phyloP scores from a whole-genome alignment of 805 yeast genomes.

The Kregervanrija pseudodelftensis region DNA sequence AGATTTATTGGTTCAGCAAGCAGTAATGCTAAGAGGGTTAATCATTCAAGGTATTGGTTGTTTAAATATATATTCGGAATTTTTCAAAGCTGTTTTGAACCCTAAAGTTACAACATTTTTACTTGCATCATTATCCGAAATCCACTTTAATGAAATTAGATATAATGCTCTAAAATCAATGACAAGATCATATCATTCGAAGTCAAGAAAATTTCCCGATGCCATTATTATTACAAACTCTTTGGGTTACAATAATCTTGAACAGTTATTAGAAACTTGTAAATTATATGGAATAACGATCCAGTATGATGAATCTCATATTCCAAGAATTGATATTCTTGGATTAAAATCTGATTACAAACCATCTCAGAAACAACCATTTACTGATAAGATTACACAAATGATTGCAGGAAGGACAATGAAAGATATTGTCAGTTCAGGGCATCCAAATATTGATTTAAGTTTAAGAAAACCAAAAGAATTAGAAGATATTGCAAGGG shows the following conservation, averaged over 20 bases:
- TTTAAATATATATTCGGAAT: slow-evolving; percentile 50
- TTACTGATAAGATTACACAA: slow-evolving; percentile 34
- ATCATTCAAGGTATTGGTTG: slow-evolving; percentile 61
- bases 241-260: slow-evolving; percentile 62
- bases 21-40: slow-evolving; percentile 61
- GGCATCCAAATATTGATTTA: slow-evolving; percentile 19
- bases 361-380: slow-evolving; percentile 36
- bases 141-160: slow-evolving; percentile 72
- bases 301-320: slow-evolving; percentile 20
- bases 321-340: slow-evolving; percentile 33
- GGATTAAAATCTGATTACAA: slow-evolving; percentile 30
- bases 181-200: slow-evolving; percentile 59
- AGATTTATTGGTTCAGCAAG: slow-evolving; percentile 57
- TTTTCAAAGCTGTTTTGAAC: slow-evolving; percentile 50
- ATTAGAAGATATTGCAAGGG: slow-evolving; percentile 17
- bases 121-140: slow-evolving; percentile 68
- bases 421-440: slow-evolving; percentile 34
- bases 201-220: slow-evolving; percentile 55
- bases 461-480: slow-evolving; percentile 8
- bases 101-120: slow-evolving; percentile 50
- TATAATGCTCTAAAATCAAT: slow-evolving; percentile 65
- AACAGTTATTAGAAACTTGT: slow-evolving; percentile 50
- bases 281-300: slow-evolving; percentile 54
- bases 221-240: slow-evolving; percentile 37
- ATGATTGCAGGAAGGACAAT: slow-evolving; percentile 27